Evolutionary conservation across 768 basidiomycete species (phyloP).

Genomic region (Psilocybe cyanescens): DNA sequence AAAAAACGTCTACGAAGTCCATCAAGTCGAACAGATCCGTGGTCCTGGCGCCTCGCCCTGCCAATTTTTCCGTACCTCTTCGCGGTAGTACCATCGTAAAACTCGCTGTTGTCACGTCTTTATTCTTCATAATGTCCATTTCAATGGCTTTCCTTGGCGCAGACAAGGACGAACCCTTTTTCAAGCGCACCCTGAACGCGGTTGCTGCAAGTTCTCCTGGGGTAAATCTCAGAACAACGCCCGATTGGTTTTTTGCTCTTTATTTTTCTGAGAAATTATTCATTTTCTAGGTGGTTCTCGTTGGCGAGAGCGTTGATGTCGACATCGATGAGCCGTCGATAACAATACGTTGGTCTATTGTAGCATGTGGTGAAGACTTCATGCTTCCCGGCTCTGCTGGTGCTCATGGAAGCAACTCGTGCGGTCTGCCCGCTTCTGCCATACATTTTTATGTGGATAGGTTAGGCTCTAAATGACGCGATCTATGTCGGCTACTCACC

Average conservation of each 20-base stretch:
- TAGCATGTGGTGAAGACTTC: slow-evolving; percentile 51
- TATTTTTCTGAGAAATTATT: slow-evolving; percentile 2
- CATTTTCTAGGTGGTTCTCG: slow-evolving; percentile 47
- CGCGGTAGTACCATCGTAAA: slow-evolving; percentile 33
- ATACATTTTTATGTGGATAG: slow-evolving; percentile 53
- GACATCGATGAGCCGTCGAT: slow-evolving; percentile 62
- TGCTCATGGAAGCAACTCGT: slow-evolving; percentile 44
- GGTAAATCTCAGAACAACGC: slow-evolving; percentile 32
- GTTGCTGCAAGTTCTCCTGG: slow-evolving; percentile 47
- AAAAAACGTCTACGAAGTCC: background rate
- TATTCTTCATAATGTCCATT: slow-evolving; percentile 52
- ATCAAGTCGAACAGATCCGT: background rate
- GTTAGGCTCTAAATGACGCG: slow-evolving; percentile 31
- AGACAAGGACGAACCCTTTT: slow-evolving; percentile 41
- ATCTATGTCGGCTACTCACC: background rate
- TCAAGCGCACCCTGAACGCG: slow-evolving; percentile 42
- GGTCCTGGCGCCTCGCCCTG: slow-evolving; percentile 9
- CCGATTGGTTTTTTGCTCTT: background rate
- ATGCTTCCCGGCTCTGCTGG: slow-evolving; percentile 51
- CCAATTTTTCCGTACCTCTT: slow-evolving; percentile 29
- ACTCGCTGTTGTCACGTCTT: slow-evolving; percentile 46
- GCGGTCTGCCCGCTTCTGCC: slow-evolving; percentile 49
- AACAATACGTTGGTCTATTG: slow-evolving; percentile 58
- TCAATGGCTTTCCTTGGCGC: slow-evolving; percentile 53
- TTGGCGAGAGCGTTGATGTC: slow-evolving; percentile 61